Conservation (phyloP, 129 eudicot species). For the Glebionis coronaria region DNA sequence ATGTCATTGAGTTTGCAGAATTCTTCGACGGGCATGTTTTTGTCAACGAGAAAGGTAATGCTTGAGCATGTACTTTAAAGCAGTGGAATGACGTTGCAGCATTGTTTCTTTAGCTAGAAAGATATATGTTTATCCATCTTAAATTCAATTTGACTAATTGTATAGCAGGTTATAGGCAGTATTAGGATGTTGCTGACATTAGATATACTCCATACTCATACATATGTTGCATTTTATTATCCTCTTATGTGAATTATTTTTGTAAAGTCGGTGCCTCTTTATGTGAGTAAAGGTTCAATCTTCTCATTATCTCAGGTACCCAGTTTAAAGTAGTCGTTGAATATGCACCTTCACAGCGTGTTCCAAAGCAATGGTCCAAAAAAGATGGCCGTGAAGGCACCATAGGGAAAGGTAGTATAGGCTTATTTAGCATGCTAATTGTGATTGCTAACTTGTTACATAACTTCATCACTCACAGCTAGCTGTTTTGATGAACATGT, state of each 20-base stretch:
- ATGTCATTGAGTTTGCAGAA: constrained; percentile 91
- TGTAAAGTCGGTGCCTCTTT: background rate
- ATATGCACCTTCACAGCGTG: constrained; percentile 95
- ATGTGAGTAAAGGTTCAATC: background rate
- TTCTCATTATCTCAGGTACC: constrained; percentile 45
- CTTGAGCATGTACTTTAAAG: background rate
- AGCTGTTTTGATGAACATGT: constrained; percentile 26
- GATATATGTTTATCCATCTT: no score
- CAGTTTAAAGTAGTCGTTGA: constrained; percentile 80
- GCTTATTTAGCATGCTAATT: constrained; percentile 10
- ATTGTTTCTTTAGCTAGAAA: no score
- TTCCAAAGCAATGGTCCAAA: constrained; percentile 80
- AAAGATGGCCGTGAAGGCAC: constrained; percentile 95
- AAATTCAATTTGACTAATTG: no score
- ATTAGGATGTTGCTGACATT: constrained; percentile 12
- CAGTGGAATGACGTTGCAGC: constrained; percentile 5
- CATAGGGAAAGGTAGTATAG: constrained; percentile 59
- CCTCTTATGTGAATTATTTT: background rate
- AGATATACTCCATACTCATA: background rate
- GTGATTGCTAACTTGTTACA: constrained; percentile 6
- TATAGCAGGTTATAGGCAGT: no score
- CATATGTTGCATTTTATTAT: constrained; percentile 6
- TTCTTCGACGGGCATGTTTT: constrained; percentile 82
- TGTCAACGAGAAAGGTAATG: constrained; percentile 88
- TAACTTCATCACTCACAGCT: constrained; percentile 11